Evolutionary conservation across 805 yeast genomes (phyloP).

Genomic region (Saturnispora gosingensis): DNA sequence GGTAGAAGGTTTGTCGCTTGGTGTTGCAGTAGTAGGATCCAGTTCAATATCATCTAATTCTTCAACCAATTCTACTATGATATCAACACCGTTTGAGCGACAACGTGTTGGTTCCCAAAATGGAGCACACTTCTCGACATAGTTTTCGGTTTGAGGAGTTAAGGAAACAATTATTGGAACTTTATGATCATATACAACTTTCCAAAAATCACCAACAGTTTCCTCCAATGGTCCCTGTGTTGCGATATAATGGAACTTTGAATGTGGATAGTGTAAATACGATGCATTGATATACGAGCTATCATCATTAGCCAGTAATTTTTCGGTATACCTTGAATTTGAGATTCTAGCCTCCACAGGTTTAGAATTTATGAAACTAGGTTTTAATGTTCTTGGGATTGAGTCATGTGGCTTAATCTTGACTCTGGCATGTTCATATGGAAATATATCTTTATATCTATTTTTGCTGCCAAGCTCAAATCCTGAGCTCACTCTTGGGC

Average conservation of each 20-base stretch:
- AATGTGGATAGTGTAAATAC: constrained; percentile 39
- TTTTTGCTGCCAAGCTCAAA: constrained; percentile 76
- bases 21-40: constrained; percentile 14
- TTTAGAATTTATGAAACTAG: not conserved
- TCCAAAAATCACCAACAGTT: constrained; percentile 82
- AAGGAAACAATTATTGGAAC: constrained; percentile 64
- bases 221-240: constrained; percentile 78
- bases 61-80: constrained; percentile 20
- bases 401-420: constrained; percentile 31
- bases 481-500: constrained; percentile 49
- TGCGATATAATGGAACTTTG: constrained; percentile 54
- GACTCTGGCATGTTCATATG: constrained; percentile 81
- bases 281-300: constrained; percentile 75
- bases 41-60: constrained; percentile 22
- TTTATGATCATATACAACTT: constrained; percentile 54
- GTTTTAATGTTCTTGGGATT: not conserved
- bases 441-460: constrained; percentile 80
- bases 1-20: constrained; percentile 5
- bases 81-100: constrained; percentile 21
- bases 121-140: constrained; percentile 70
- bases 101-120: constrained; percentile 67
- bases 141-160: constrained; percentile 68
- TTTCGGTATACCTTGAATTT: constrained; percentile 1
- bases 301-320: constrained; percentile 30
- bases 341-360: not conserved